Evolutionary conservation across 1,139 yeast species (phyloP), one percentile per base, ranked within the genome.

Genomic region (Sugiyamaella paludigena): DNA sequence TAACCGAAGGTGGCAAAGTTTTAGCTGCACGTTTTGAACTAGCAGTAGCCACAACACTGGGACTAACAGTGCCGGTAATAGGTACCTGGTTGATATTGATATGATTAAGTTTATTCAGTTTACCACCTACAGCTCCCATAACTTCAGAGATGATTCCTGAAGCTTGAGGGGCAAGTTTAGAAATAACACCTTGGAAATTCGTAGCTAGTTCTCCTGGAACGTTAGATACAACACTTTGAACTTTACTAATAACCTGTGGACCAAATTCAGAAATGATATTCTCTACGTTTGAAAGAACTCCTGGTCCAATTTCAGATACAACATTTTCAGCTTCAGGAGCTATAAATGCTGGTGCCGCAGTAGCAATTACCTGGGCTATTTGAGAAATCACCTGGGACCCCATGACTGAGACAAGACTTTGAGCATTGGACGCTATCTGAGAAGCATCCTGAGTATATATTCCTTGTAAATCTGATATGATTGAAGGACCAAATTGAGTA

Each of bases 241-340:
- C 32, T 26, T 19, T 39, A 26, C 40, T 34, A 13, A 33, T 32
- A 31, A 35, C 36, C 15, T 30, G 19, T 10, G 43, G 43, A 12
- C 30, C 36, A 12, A 31, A 27, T 26, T 30, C 36, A 5, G 43
- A 40, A 5, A 32, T 29, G n/a, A 40, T 8, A 4, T 10, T 30
- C 12, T 40, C 36, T 16, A 31, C 36, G 9, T 13, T 24, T n/a
- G 11, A 7, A 6, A 40, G 5, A 15, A 40, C 36, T 12, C 13
- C 26, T 13, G 36, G 43, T 12, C 30, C 43, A n/a, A 31, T 24
- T 15, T 31, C 36, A 27, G 34, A 33, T 13, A 42, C 35, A 12
- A 16, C 40, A 19, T 35, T 33, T n/a, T 35, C 34, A 42, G 35
- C 32, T 13, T 33, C 34, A 13, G 39, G 31, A 12, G 40, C 45